Conservation (phyloP, 768 basidiomycete genomes). For the Hypsizygus marmoreus region DNA sequence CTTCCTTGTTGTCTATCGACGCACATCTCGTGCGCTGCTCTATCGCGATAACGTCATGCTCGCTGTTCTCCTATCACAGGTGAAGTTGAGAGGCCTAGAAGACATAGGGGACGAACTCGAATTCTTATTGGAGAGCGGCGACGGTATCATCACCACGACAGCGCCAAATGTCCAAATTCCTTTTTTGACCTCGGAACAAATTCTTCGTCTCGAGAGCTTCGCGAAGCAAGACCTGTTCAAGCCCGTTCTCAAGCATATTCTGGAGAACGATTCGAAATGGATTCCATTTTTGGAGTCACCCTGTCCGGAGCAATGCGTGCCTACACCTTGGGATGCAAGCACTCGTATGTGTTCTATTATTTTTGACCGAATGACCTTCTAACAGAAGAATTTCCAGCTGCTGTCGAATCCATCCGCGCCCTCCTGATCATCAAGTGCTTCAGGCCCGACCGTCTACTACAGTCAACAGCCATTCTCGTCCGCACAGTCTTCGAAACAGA, state of each 20-base stretch:
- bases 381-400: slow-evolving; percentile 43
- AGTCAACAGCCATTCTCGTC: slow-evolving; percentile 78
- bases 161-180: slow-evolving; percentile 39
- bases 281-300: slow-evolving; percentile 64
- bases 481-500: slow-evolving; percentile 78
- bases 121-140: slow-evolving; percentile 88
- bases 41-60: slow-evolving; percentile 91
- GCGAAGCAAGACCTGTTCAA: slow-evolving; percentile 78
- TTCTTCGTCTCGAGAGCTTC: slow-evolving; percentile 66
- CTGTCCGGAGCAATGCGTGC: slow-evolving; percentile 68
- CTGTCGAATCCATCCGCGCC: slow-evolving; percentile 72
- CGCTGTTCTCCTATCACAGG: slow-evolving; percentile 86
- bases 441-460: slow-evolving; percentile 88
- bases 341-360: slow-evolving; percentile 62
- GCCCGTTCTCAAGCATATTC: slow-evolving; percentile 65
- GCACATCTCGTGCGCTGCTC: slow-evolving; percentile 88
- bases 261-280: slow-evolving; percentile 70
- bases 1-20: slow-evolving; percentile 84
- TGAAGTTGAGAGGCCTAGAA: slow-evolving; percentile 79
- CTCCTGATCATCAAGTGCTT: slow-evolving; percentile 87
- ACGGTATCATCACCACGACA: slow-evolving; percentile 46
- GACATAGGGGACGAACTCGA: slow-evolving; percentile 86
- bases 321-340: slow-evolving; percentile 76
- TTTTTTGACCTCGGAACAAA: slow-evolving; percentile 68
- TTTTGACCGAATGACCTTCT: slow-evolving; percentile 2